Base-by-base conservation (phyloP, 75 land plant genomes). In the Ceratopteris richardii region DNA sequence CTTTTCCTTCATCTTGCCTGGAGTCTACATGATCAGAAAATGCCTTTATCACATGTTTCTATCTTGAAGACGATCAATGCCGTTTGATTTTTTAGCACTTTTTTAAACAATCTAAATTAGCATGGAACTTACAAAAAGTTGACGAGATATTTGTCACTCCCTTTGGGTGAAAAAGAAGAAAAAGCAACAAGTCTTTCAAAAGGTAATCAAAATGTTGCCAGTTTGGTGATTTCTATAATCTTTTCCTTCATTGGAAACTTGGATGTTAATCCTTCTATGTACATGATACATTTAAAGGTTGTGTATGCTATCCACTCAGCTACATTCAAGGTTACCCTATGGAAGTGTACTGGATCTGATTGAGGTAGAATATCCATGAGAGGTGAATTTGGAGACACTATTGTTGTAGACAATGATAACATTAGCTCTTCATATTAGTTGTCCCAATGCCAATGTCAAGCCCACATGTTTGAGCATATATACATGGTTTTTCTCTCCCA, bases 301-400 rank as follows among this genome's bases (percentile, higher is more conserved):
- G 84, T 82, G 50, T 44, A 75, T 82, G 54, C 72, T 86, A 79
- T 89, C 95, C 54, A 89, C 87, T 63, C 90, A 86, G 56, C 90
- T 89, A 41, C 64, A 65, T 63, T 72, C 86, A 63, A 80, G 80
- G 23, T 76, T 82, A 48, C 71, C 86, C 31, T 79, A 80, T 22
- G 82, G 86, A 39, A 75, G 91, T 87, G n/a, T n/a, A n/a, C n/a
- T n/a, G n/a, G n/a, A n/a, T n/a, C n/a, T n/a, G n/a, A n/a, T n/a
- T n/a, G n/a, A n/a, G n/a, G n/a, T n/a, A n/a, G n/a, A n/a, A n/a
- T n/a, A n/a, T n/a, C n/a, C n/a, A n/a, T n/a, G n/a, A n/a, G n/a
- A n/a, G n/a, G n/a, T n/a, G n/a, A n/a, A n/a, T n/a, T n/a, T n/a
- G n/a, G n/a, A n/a, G n/a, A n/a, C n/a, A n/a, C n/a, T n/a, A n/a